phyloP scores from a whole-genome alignment of 2,329 filamentous ascomycete species.

The Beauveria rudraprayagi region DNA sequence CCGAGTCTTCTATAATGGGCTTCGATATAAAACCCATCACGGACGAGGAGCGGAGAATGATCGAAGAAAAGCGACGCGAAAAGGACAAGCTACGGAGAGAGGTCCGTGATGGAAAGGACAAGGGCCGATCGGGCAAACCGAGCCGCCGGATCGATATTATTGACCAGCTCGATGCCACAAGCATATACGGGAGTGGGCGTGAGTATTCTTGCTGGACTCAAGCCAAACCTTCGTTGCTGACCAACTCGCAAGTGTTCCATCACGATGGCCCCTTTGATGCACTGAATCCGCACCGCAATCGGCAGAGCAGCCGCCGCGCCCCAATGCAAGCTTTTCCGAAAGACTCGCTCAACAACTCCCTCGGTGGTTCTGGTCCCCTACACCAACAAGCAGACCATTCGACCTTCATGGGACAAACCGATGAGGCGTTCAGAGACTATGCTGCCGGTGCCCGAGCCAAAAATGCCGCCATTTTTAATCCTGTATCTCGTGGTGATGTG shows the following conservation, averaged over 20 bases:
- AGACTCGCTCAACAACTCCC: constrained; percentile 82
- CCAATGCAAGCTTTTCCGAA: constrained; percentile 96
- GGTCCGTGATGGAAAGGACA: constrained; percentile 37
- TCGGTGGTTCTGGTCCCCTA: constrained; percentile 80
- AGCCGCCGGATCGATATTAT: constrained; percentile 71
- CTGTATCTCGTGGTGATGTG: constrained; percentile 56
- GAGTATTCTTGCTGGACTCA: constrained; percentile 31
- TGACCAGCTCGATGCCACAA: constrained; percentile 92
- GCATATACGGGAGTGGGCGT: constrained; percentile 90
- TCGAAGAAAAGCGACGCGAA: constrained; percentile 17
- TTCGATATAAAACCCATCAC: constrained; percentile 48
- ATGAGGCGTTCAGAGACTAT: constrained; percentile 85
- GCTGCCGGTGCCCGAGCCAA: constrained; percentile 32
- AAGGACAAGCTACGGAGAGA: constrained; percentile 25
- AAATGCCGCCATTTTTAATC: constrained; percentile 53
- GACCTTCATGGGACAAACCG: constrained; percentile 73
- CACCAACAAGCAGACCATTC: constrained; percentile 77
- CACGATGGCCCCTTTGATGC: constrained; percentile 97
- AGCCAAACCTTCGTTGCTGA: constrained; percentile 2
- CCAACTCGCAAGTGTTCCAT: constrained; percentile 67
- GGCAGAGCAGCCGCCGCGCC: constrained; percentile 70
- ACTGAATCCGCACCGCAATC: constrained; percentile 88
- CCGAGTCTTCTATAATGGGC: constrained; percentile 66
- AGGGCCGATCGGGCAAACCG: constrained; percentile 39
- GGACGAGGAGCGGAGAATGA: constrained; percentile 40